Evolutionary conservation across 768 basidiomycete species (phyloP).

Genomic region (Pulveroboletus sp.): DNA sequence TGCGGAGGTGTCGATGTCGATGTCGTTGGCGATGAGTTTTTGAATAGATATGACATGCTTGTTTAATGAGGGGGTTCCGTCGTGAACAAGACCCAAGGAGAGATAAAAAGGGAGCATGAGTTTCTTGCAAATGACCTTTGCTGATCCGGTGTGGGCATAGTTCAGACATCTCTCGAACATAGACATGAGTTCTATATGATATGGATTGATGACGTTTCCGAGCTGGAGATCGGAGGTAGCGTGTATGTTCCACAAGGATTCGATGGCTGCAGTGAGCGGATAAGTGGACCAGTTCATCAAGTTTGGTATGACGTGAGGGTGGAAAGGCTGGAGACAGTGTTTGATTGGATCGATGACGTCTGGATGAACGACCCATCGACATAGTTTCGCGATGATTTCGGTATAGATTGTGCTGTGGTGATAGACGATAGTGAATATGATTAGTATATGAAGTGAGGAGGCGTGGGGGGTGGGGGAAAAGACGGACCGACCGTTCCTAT

Average conservation of each 20-base stretch:
- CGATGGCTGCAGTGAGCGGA: neutral
- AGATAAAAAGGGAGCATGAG: neutral
- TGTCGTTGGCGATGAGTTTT: no score
- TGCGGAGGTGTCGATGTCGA: no score
- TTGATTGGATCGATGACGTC: constrained; percentile 2
- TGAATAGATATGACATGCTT: neutral
- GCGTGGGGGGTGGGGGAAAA: neutral
- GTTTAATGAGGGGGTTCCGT: neutral
- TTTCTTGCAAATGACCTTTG: neutral
- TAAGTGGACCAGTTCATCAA: constrained; percentile 3
- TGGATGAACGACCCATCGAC: neutral
- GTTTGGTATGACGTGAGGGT: constrained; percentile 5
- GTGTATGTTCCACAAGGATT: neutral
- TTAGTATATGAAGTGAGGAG: neutral
- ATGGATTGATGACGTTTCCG: neutral
- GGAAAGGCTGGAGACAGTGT: neutral
- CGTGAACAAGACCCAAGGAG: neutral
- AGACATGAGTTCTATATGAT: constrained; percentile 6
- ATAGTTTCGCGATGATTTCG: neutral
- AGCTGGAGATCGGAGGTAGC: no score
- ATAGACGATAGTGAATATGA: no score
- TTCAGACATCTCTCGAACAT: constrained; percentile 5
- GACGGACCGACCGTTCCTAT: constrained; percentile 1
- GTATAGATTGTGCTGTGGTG: neutral
- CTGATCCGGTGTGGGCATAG: constrained; percentile 4